These are phyloP conservation scores for Phytophthora quininea DNA, from an alignment of 352 stramenopile genomes.

Conservation along the genomic window DNA sequence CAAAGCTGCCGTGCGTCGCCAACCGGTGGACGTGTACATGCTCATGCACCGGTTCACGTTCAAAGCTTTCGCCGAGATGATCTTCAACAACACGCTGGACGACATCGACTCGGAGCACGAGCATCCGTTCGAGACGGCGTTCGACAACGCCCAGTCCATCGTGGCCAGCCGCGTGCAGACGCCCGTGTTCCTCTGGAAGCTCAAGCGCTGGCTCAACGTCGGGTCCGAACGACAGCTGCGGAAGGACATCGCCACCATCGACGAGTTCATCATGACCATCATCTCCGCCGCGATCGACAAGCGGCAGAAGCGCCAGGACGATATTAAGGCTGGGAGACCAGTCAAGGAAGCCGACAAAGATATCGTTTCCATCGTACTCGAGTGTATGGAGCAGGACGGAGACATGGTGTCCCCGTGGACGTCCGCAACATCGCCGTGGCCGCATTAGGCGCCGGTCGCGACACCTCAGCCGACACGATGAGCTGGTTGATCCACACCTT, in stretches of 20 bases:
- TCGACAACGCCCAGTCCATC: conserved; percentile 43
- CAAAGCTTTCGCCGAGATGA: conserved; percentile 54
- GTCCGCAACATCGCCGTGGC: conserved; percentile 72
- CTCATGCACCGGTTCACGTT: conserved; percentile 48
- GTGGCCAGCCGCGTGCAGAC: conserved; percentile 31
- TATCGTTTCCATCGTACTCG: conserved; percentile 48
- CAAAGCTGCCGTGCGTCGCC: conserved; percentile 2
- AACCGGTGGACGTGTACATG: conserved; percentile 34
- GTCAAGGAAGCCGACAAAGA: conserved; percentile 28
- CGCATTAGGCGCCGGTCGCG: conserved; percentile 66
- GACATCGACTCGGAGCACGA: conserved; percentile 35
- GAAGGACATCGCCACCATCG: conserved; percentile 34
- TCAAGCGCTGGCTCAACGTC: conserved; percentile 49
- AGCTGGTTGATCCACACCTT: conserved; percentile 71
- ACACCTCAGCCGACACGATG: conserved; percentile 58
- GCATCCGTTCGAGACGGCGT: conserved; percentile 42
- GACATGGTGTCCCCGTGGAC: conserved; percentile 35
- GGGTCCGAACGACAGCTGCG: conserved; percentile 31
- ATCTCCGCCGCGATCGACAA: conserved; percentile 29
- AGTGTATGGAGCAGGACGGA: conserved; percentile 26
- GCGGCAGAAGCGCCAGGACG: conserved; percentile 17
- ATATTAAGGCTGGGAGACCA: conserved; percentile 25
- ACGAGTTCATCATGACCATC: conserved; percentile 32
- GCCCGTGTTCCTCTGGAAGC: conserved; percentile 51
- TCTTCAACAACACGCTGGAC: conserved; percentile 44